phyloP scores from a whole-genome alignment of 176 grass and related monocot species.

The Oryza nivara region DNA sequence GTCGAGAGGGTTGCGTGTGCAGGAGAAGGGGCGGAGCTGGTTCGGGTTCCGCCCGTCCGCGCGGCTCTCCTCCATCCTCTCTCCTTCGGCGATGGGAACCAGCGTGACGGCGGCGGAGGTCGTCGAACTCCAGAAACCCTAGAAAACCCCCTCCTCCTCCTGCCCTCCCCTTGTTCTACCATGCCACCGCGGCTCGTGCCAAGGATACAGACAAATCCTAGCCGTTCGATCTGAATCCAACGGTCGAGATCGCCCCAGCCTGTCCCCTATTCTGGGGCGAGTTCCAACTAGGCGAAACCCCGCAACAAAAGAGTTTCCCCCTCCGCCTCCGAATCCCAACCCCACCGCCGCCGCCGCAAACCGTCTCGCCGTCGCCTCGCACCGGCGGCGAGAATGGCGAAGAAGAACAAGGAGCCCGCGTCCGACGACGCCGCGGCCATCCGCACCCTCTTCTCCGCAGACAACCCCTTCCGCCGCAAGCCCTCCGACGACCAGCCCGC shows the following conservation, averaged over 20 bases:
- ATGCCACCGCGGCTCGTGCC: not conserved
- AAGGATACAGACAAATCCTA: not conserved
- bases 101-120: slow-evolving; percentile 12
- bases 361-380: not conserved
- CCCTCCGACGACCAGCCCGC: slow-evolving; percentile 18
- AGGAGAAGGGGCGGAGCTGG: slow-evolving; percentile 70
- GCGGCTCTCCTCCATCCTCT: slow-evolving; percentile 51
- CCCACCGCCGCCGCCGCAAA: slow-evolving; percentile 33
- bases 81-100: not conserved
- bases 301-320: not conserved
- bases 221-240: not conserved
- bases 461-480: slow-evolving; percentile 72
- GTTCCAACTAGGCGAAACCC: not conserved
- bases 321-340: slow-evolving; percentile 15
- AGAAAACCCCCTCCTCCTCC: slow-evolving; percentile 21
- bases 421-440: slow-evolving; percentile 30
- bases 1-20: slow-evolving; percentile 73
- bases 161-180: not conserved
- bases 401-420: slow-evolving; percentile 51
- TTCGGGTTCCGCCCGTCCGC: slow-evolving; percentile 66
- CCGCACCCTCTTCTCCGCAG: slow-evolving; percentile 59
- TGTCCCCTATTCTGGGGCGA: slow-evolving; percentile 10
- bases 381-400: slow-evolving; percentile 46
- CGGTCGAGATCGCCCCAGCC: not conserved
- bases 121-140: slow-evolving; percentile 23